These are phyloP conservation scores for Jamesozyma piceae DNA, from an alignment of 805 yeast species.

Conservation along the genomic window DNA sequence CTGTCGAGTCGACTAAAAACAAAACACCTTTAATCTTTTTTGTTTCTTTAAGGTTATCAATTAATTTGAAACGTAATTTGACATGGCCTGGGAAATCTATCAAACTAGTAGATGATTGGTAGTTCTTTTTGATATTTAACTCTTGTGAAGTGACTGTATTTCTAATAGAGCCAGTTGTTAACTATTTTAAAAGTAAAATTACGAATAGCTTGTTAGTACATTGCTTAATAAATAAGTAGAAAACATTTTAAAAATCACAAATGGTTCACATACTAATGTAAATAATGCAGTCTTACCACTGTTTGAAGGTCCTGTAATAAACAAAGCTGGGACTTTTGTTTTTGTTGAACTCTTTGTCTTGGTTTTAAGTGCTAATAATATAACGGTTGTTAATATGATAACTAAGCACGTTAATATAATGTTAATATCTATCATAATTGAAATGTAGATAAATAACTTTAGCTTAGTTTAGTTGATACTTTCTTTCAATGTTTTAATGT, in stretches of 20 bases:
- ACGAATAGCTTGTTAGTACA: conserved; percentile 2
- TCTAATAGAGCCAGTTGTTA: conserved; percentile 24
- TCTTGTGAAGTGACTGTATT: conserved; percentile 45
- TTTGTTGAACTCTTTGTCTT: background rate
- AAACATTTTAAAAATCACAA: background rate
- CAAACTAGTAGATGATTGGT: conserved; percentile 38
- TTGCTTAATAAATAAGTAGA: background rate
- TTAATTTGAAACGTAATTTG: conserved; percentile 52
- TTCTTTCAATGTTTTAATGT: no score
- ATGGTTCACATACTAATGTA: conserved; percentile 5
- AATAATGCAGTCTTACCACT: conserved; percentile 61
- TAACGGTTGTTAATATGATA: background rate
- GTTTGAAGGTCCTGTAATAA: conserved; percentile 55
- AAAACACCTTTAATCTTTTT: conserved; percentile 54
- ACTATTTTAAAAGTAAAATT: conserved; percentile 14
- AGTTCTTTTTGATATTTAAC: conserved; percentile 32
- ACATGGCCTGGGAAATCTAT: conserved; percentile 86
- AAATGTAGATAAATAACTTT: background rate
- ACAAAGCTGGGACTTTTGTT: conserved; percentile 40
- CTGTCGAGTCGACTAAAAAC: conserved; percentile 69
- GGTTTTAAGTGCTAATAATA: background rate
- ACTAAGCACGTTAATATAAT: background rate
- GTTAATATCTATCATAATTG: background rate
- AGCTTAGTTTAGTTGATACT: no score
- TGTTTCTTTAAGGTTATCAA: conserved; percentile 36